Base-by-base conservation (phyloP, 1,284 basidiomycete species). In the Melampsora larici-populina region DNA sequence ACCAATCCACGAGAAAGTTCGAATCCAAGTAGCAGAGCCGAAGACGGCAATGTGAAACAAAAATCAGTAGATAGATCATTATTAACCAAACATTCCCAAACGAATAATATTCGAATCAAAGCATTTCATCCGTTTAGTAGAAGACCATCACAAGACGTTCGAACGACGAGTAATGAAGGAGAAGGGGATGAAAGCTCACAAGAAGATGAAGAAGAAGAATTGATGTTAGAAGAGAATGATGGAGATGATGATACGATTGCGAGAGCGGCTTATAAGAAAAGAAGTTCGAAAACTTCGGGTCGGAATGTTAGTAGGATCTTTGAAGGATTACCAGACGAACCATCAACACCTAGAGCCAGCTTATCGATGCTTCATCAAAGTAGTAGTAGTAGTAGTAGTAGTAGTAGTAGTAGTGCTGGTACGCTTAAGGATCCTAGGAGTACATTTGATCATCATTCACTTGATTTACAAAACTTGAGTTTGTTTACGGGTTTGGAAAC, bases 51-150 rank as follows among this genome's bases (percentile, higher is more conserved):
- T 55, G 26, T 21, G 8, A 31, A 36, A 40, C 31, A 43, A 1
- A 46, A 46, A 18, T 65, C 71, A 21, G 48, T 73, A 15, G 48
- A 73, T 40, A 49, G 48, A 40, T 51, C 64, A 29, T 33, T 73
- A n/a, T 73, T 73, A 49, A 64, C 60, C 24, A 73, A 75, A 43
- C 66, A 75, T 29, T 36, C 73, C 5, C 73, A 75, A 58, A 43
- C 48, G 6, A 75, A 75, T 46, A 75, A 75, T 29, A 75, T 75
- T 29, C 48, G 73, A 43, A 75, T 75, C n/a, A 75, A 75, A 68
- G 73, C 64, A n/a, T 24, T 55, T 9, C 73, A 75, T 68, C 73
- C 73, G 5, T 68, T 75, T n/a, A 75, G 73, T 68, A 48, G 73
- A 68, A 46, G 65, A 9, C 46, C 43, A 15, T 65, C 71, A 29